phyloP scores from a whole-genome alignment of 208 protist genomes.

The Acanthamoeba culbertsoni region DNA sequence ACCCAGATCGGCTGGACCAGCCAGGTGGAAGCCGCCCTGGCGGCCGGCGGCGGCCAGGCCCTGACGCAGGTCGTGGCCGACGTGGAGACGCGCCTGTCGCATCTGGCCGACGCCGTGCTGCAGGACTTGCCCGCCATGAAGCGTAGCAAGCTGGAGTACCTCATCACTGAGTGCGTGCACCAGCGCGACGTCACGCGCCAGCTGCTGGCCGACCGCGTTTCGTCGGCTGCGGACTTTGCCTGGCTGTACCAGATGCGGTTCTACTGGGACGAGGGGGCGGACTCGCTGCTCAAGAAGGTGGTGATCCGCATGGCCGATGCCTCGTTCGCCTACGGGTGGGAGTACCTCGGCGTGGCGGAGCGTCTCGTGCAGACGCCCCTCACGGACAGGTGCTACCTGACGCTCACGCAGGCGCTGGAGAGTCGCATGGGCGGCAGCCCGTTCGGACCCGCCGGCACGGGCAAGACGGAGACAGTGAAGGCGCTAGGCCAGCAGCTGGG shows the following conservation, averaged over 20 bases:
- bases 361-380: slow-evolving; percentile 98
- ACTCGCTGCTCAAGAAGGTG: slow-evolving; percentile 79
- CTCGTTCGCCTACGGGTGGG: slow-evolving; percentile 95
- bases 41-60: background rate
- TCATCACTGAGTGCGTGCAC: slow-evolving; percentile 98
- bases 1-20: slow-evolving; percentile 92
- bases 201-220: slow-evolving; percentile 61
- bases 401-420: slow-evolving; percentile 96
- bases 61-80: slow-evolving; percentile 40
- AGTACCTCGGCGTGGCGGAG: slow-evolving; percentile 98
- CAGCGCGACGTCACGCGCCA: slow-evolving; percentile 93
- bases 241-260: slow-evolving; percentile 96
- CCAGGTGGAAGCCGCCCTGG: slow-evolving; percentile 85
- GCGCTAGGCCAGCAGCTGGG: slow-evolving; percentile 96
- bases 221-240: slow-evolving; percentile 90
- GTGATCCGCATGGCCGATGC: slow-evolving; percentile 96
- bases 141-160: slow-evolving; percentile 94
- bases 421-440: slow-evolving; percentile 95
- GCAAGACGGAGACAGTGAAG: slow-evolving; percentile 99
- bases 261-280: slow-evolving; percentile 84
- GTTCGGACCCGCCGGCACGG: slow-evolving; percentile 97
- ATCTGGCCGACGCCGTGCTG: slow-evolving; percentile 87
- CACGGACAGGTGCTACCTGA: slow-evolving; percentile 98
- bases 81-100: slow-evolving; percentile 70
- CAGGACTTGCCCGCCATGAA: slow-evolving; percentile 85